Conservation (phyloP, 768 basidiomycete species). For the Heimioporus sp. region DNA sequence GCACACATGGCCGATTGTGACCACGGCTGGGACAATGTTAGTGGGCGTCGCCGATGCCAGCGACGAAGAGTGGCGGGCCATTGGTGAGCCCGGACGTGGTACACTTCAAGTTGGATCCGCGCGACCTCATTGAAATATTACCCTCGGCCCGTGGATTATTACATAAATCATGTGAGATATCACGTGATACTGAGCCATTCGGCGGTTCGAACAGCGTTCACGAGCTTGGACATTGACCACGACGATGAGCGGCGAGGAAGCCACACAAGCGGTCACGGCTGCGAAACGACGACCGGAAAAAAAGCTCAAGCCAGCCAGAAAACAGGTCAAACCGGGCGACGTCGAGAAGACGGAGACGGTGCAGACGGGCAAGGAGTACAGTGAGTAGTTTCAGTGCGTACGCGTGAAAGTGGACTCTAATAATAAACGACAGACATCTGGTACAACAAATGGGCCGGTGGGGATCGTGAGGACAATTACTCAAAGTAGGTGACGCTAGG, state of each 20-base stretch:
- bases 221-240: conserved; percentile 4
- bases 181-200: conserved; percentile 17
- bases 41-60: conserved; percentile 45
- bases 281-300: conserved; percentile 39
- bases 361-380: conserved; percentile 96
- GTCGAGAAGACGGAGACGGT: conserved; percentile 85
- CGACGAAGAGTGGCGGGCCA: conserved; percentile 48
- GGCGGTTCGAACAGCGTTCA: neutral
- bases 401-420: conserved; percentile 3
- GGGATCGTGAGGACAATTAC: conserved; percentile 94
- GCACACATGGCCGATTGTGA: conserved; percentile 65
- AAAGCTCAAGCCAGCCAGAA: conserved; percentile 87
- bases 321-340: conserved; percentile 89
- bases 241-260: conserved; percentile 33
- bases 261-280: conserved; percentile 11
- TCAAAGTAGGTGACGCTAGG: conserved; percentile 65
- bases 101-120: conserved; percentile 1
- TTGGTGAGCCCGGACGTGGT: conserved; percentile 29
- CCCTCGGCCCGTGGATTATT: conserved; percentile 17
- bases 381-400: conserved; percentile 45
- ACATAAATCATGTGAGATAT: conserved; percentile 12
- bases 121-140: neutral
- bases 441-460: conserved; percentile 99
- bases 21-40: conserved; percentile 39
- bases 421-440: conserved; percentile 68